These are phyloP conservation scores for Thymus quinquecostatus DNA, from an alignment of 257 asterid species.

Conservation along the genomic window DNA sequence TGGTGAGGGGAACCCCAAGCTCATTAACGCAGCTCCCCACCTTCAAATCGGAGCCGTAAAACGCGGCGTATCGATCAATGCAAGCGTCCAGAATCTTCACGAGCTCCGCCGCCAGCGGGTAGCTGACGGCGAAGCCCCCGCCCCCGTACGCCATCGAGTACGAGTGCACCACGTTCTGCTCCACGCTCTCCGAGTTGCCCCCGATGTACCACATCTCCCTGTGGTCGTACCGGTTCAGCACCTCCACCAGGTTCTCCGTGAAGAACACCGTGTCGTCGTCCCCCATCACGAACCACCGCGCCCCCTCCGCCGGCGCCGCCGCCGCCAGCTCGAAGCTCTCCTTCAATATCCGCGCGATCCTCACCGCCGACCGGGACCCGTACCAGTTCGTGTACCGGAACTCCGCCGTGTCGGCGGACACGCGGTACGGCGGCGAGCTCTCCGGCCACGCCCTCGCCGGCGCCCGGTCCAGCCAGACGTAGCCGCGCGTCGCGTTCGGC, in stretches of 20 bases:
- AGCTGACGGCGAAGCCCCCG: constrained; percentile 86
- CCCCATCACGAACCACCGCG: constrained; percentile 94
- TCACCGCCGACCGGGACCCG: constrained; percentile 69
- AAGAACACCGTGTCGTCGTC: constrained; percentile 91
- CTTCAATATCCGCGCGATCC: constrained; percentile 73
- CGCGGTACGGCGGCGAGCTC: constrained; percentile 53
- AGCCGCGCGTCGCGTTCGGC: constrained; percentile 71
- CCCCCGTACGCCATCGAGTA: constrained; percentile 87
- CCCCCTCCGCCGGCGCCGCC: constrained; percentile 44
- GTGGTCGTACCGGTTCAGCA: constrained; percentile 65
- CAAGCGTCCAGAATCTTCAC: constrained; percentile 73
- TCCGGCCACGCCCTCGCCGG: constrained; percentile 51
- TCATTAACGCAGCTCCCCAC: constrained; percentile 68
- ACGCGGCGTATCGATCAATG: constrained; percentile 64
- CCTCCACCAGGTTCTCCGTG: constrained; percentile 63
- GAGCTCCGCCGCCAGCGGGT: constrained; percentile 71
- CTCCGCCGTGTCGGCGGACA: constrained; percentile 56
- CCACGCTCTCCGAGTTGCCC: constrained; percentile 84
- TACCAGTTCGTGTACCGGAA: constrained; percentile 58
- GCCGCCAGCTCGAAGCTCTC: constrained; percentile 64
- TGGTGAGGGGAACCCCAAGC: constrained; percentile 75
- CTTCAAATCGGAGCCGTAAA: constrained; percentile 81
- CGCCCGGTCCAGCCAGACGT: constrained; percentile 68
- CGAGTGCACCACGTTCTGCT: constrained; percentile 67
- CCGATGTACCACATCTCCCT: constrained; percentile 74